These are phyloP conservation scores for Phaeosphaeriaceae sp. DNA, from an alignment of 2,329 filamentous ascomycete species.

Conservation along the genomic window DNA sequence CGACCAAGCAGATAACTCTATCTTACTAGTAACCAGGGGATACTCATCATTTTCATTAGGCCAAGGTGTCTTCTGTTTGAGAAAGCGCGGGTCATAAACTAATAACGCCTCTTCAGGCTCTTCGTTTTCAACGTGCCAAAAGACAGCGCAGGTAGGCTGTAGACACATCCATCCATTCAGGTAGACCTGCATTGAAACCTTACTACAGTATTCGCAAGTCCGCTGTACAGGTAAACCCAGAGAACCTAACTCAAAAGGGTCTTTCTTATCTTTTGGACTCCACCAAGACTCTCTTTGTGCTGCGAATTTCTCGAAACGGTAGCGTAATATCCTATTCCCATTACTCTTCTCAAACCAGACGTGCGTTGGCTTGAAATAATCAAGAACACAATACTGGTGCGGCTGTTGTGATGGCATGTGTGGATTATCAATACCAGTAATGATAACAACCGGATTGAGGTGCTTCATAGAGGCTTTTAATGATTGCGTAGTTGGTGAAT, in stretches of 20 bases:
- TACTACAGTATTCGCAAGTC: conserved; percentile 45
- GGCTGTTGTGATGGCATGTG: conserved; percentile 59
- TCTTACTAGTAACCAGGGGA: conserved; percentile 35
- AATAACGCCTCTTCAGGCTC: conserved; percentile 47
- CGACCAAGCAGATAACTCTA: conserved; percentile 41
- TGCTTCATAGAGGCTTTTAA: conserved; percentile 56
- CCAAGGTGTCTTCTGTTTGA: conserved; percentile 60
- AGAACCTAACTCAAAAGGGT: conserved; percentile 39
- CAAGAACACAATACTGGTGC: conserved; percentile 69
- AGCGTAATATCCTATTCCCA: conserved; percentile 58
- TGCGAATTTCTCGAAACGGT: conserved; percentile 71
- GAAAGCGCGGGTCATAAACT: conserved; percentile 63
- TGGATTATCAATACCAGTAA: conserved; percentile 59
- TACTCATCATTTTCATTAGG: conserved; percentile 47
- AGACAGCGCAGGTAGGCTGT: conserved; percentile 56
- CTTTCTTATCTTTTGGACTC: conserved; percentile 48
- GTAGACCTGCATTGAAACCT: conserved; percentile 48
- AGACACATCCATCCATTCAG: conserved; percentile 65
- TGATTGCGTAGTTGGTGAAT: conserved; percentile 41
- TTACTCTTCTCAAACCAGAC: conserved; percentile 69
- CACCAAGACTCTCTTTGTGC: conserved; percentile 64
- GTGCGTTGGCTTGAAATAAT: conserved; percentile 71
- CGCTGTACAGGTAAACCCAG: conserved; percentile 40
- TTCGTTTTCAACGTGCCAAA: conserved; percentile 57
- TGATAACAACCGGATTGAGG: conserved; percentile 59